These are phyloP conservation scores for Bassia scoparia DNA, from an alignment of 148 eudicot genomes.

Conservation along the genomic window DNA sequence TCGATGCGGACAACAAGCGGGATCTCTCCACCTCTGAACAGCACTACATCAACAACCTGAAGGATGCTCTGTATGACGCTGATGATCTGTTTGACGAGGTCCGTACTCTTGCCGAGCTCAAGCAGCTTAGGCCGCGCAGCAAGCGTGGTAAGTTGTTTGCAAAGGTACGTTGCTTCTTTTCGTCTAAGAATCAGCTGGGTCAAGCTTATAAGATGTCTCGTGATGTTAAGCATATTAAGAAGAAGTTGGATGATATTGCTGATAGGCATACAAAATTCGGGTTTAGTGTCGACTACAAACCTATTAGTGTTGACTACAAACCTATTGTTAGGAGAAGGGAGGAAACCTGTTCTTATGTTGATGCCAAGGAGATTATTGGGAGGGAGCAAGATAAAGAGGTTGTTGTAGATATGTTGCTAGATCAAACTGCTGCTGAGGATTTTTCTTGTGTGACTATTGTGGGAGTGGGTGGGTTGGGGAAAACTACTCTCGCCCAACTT, in stretches of 20 bases:
- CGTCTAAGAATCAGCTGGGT: neutral
- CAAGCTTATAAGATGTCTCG: slow-evolving; percentile 9
- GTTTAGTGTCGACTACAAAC: too few relatives aligned
- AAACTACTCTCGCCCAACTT: neutral
- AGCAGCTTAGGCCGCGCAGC: neutral
- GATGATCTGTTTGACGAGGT: slow-evolving; percentile 32
- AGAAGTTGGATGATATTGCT: slow-evolving; percentile 17
- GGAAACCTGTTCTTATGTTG: too few relatives aligned
- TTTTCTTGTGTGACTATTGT: neutral
- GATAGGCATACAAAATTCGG: too few relatives aligned
- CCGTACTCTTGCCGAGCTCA: slow-evolving; percentile 9
- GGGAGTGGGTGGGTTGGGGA: neutral
- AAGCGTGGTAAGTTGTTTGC: neutral
- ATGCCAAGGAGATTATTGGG: too few relatives aligned
- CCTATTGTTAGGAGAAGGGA: too few relatives aligned
- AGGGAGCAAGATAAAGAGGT: too few relatives aligned
- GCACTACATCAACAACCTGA: slow-evolving; percentile 16
- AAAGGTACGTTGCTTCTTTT: slow-evolving; percentile 19
- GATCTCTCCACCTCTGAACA: too few relatives aligned
- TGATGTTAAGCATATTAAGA: too few relatives aligned
- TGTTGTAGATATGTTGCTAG: too few relatives aligned
- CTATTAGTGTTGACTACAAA: too few relatives aligned
- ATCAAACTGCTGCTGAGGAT: too few relatives aligned
- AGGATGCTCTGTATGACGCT: slow-evolving; percentile 27
- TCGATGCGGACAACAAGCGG: too few relatives aligned